Evolutionary conservation across 805 yeast species (phyloP).

Genomic region (Candida koratica): DNA sequence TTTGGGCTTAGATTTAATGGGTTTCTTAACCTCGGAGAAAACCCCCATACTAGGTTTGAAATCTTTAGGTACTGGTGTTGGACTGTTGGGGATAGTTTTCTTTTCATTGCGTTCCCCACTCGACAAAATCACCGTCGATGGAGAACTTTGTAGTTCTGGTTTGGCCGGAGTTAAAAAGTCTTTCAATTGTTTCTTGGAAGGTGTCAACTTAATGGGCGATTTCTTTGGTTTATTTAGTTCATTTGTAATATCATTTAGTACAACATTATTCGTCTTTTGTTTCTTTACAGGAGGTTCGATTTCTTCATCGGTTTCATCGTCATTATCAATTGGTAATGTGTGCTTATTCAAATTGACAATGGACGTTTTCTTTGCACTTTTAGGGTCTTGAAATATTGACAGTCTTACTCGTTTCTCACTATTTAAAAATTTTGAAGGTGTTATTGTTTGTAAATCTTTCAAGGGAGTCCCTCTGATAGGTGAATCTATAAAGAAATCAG

Average conservation of each 20-base stretch:
- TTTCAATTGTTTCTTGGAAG: conserved; percentile 6
- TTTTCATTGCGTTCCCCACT: conserved; percentile 20
- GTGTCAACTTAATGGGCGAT: conserved; percentile 7
- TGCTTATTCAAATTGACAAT: conserved; percentile 32
- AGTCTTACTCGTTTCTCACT: conserved; percentile 19
- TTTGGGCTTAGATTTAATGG: background rate
- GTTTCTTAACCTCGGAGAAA: conserved; percentile 23
- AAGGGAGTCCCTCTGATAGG: conserved; percentile 37
- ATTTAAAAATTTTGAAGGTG: conserved; percentile 36
- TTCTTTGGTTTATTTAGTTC: conserved; percentile 9
- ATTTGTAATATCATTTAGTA: conserved; percentile 25
- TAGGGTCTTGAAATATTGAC: conserved; percentile 24
- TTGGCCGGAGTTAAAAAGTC: conserved; percentile 34
- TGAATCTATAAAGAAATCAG: conserved; percentile 44
- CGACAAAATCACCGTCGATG: conserved; percentile 40
- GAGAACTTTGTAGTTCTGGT: conserved; percentile 33
- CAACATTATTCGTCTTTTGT: conserved; percentile 24
- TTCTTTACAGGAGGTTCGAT: conserved; percentile 6
- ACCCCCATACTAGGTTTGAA: conserved; percentile 37
- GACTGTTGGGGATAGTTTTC: conserved; percentile 26
- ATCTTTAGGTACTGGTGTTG: conserved; percentile 32
- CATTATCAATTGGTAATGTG: conserved; percentile 18
- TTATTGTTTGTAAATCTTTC: conserved; percentile 35
- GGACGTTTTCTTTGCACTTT: conserved; percentile 31
- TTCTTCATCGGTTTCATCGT: conserved; percentile 18